Conservation (phyloP, 768 basidiomycete species). For the Lactarius hatsudake region DNA sequence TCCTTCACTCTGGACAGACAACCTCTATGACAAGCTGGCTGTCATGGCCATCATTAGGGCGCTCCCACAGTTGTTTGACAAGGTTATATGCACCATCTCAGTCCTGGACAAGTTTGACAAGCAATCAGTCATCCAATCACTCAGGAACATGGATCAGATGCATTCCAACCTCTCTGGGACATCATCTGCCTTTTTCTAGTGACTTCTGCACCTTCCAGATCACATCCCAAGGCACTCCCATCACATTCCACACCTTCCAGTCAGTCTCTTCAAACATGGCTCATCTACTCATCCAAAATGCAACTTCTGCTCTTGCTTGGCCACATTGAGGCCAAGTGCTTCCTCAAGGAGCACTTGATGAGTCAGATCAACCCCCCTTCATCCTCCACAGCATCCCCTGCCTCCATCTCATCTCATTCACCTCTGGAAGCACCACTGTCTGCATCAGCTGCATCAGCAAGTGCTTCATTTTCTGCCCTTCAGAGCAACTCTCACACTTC, state of each 20-base stretch:
- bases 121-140: background rate
- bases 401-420: background rate
- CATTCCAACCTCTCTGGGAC: background rate
- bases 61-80: background rate
- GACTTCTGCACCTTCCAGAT: background rate
- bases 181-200: background rate
- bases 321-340: too few species aligned
- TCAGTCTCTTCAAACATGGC: too few species aligned
- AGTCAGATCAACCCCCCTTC: background rate
- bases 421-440: background rate
- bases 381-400: background rate
- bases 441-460: background rate
- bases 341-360: background rate
- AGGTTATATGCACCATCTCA: background rate
- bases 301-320: too few species aligned
- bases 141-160: background rate
- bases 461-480: background rate
- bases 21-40: constrained; percentile 3
- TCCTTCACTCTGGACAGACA: constrained; percentile 6
- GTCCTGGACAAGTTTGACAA: constrained; percentile 8
- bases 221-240: background rate
- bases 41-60: background rate
- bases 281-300: too few species aligned
- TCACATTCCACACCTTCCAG: too few species aligned
- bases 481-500: background rate